Conservation (phyloP, 2,329 filamentous ascomycete species). For the Penicillium sp. region DNA sequence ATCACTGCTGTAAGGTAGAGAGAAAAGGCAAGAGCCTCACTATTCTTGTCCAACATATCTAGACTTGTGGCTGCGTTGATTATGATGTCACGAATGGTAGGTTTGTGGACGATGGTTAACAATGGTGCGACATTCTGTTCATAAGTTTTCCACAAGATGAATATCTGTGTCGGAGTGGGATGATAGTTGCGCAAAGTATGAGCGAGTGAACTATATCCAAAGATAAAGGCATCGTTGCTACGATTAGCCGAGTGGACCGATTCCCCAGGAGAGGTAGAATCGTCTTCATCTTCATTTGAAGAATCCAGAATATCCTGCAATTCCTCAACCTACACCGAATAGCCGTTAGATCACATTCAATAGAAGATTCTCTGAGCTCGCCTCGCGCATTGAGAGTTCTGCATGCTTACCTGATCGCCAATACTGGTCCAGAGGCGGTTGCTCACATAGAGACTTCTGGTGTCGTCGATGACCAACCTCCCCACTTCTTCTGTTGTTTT, state of each 20-base stretch:
- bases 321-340: slow-evolving; percentile 51
- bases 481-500: slow-evolving; percentile 44
- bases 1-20: slow-evolving; percentile 58
- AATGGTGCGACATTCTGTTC: slow-evolving; percentile 60
- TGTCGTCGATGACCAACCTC: slow-evolving; percentile 56
- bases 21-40: slow-evolving; percentile 57
- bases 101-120: slow-evolving; percentile 57
- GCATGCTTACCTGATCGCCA: slow-evolving; percentile 52
- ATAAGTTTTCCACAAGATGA: slow-evolving; percentile 55
- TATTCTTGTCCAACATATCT: slow-evolving; percentile 49
- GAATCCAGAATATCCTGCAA: slow-evolving; percentile 59
- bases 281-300: slow-evolving; percentile 52
- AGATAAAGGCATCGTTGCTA: slow-evolving; percentile 57
- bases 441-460: slow-evolving; percentile 58
- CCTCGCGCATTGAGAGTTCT: background rate
- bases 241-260: slow-evolving; percentile 40
- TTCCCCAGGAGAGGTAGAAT: slow-evolving; percentile 45
- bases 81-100: slow-evolving; percentile 50
- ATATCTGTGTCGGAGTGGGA: slow-evolving; percentile 49
- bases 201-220: slow-evolving; percentile 56
- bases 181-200: slow-evolving; percentile 56
- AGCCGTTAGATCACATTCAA: background rate
- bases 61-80: slow-evolving; percentile 48
- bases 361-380: background rate
- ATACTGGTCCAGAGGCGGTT: slow-evolving; percentile 60